A percentile compares a stretch with the other conserved stretches of the same genome.
phyloP scores from a whole-genome alignment of 768 basidiomycete genomes.

The Rickenella mellea region DNA sequence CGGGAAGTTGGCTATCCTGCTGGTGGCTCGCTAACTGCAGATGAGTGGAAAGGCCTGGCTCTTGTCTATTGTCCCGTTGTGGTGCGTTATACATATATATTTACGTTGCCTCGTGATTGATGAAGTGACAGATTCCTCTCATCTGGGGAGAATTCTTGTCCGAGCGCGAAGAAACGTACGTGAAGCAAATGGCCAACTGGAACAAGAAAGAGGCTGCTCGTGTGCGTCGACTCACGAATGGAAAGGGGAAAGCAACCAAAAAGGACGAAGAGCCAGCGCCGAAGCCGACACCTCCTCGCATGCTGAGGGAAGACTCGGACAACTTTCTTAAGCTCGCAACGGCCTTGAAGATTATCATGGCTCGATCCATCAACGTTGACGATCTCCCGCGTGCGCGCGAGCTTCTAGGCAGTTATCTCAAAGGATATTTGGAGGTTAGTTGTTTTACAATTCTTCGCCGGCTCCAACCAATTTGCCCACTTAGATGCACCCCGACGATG shows the following conservation, averaged over 20 bases:
- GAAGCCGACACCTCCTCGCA: not conserved
- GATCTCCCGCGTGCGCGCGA: constrained; percentile 5
- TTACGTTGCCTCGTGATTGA: no score
- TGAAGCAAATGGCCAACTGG: no score
- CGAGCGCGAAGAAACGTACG: no score
- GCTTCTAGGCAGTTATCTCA: constrained; percentile 6
- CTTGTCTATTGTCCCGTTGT: constrained; percentile 20
- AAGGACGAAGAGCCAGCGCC: no score
- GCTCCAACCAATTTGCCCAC: not conserved
- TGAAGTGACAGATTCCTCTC: constrained; percentile 24
- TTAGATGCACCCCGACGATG: constrained; percentile 13
- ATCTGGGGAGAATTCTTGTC: no score
- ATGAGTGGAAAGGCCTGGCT: constrained; percentile 22
- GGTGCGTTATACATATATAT: no score
- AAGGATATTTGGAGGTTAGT: constrained; percentile 5
- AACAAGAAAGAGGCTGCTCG: no score
- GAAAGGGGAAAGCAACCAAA: no score
- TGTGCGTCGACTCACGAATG: no score
- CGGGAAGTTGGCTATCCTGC: constrained; percentile 19
- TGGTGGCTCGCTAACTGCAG: constrained; percentile 24
- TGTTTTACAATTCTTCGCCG: not conserved
- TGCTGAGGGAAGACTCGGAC: constrained; percentile 5
- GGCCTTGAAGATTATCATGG: constrained; percentile 13
- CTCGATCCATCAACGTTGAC: constrained; percentile 3
- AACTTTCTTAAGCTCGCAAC: constrained; percentile 11